Conservation (phyloP, 1,284 basidiomycete genomes). For the Ceratobasidium sp. region DNA sequence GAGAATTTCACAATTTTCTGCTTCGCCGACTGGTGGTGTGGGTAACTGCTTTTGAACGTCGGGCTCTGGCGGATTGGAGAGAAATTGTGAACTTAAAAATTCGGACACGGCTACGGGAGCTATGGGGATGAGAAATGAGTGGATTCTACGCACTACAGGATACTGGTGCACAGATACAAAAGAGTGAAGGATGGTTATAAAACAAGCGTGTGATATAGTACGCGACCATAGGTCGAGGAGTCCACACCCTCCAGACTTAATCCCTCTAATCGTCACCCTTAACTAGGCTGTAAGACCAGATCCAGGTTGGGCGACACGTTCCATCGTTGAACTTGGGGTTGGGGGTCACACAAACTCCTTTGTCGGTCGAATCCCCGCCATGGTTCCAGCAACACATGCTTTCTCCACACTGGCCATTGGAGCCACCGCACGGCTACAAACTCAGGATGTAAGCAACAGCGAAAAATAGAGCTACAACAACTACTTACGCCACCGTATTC, state of each 20-base stretch:
- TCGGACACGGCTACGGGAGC: too few species aligned
- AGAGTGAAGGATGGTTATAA: neutral
- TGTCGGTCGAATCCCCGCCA: neutral
- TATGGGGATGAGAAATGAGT: too few species aligned
- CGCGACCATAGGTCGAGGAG: neutral
- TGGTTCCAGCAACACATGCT: neutral
- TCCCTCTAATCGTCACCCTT: neutral
- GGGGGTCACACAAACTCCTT: neutral
- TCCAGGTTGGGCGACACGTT: neutral
- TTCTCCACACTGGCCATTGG: neutral
- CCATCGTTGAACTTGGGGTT: neutral
- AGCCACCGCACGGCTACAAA: neutral
- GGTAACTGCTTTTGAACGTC: too few species aligned
- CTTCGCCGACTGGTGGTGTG: too few species aligned
- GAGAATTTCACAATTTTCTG: too few species aligned
- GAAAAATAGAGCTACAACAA: neutral
- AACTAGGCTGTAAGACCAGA: constrained; percentile 12
- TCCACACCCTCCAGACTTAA: neutral
- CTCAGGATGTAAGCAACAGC: neutral
- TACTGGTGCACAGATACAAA: neutral
- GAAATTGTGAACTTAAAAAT: too few species aligned
- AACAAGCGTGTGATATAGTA: neutral
- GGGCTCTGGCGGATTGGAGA: too few species aligned
- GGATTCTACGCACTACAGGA: constrained; percentile 11
- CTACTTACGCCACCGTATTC: neutral